Evolutionary conservation across 441 rosid species (phyloP).

Genomic region (Viola pubescens): DNA sequence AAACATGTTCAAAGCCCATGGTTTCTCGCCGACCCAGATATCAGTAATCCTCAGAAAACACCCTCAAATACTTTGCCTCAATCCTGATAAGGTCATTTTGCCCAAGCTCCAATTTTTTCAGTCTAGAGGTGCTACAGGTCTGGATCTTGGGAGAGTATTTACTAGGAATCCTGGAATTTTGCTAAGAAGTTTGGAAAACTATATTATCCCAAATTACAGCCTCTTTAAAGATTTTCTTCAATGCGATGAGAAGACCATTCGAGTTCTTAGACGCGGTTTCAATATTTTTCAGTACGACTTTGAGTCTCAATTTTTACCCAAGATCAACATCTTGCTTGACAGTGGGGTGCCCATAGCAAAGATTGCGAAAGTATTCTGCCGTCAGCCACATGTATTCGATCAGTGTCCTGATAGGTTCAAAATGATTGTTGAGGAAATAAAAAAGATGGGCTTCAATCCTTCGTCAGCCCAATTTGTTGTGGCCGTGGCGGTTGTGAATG

Average conservation of each 20-base stretch:
- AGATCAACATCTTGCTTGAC: slow-evolving; percentile 3
- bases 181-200: not conserved
- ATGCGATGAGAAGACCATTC: slow-evolving; percentile 12
- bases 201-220: slow-evolving; percentile 22
- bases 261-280: not conserved
- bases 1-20: not conserved
- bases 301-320: slow-evolving; percentile 1
- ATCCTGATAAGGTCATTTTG: not conserved
- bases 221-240: slow-evolving; percentile 11
- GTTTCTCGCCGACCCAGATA: not conserved
- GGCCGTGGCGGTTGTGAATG: slow-evolving; percentile 2
- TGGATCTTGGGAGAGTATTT: not conserved
- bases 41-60: not conserved
- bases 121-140: not conserved
- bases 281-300: not conserved
- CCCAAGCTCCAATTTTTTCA: not conserved
- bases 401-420: not conserved
- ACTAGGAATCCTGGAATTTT: not conserved
- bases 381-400: too few relatives aligned
- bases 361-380: not conserved
- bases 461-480: slow-evolving; percentile 5
- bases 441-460: slow-evolving; percentile 23
- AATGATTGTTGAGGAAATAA: slow-evolving; percentile 8
- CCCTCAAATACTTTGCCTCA: not conserved
- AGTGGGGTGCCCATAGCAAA: slow-evolving; percentile 19